phyloP scores from a whole-genome alignment of 352 stramenopile species.

The Blastocystis sp. region DNA sequence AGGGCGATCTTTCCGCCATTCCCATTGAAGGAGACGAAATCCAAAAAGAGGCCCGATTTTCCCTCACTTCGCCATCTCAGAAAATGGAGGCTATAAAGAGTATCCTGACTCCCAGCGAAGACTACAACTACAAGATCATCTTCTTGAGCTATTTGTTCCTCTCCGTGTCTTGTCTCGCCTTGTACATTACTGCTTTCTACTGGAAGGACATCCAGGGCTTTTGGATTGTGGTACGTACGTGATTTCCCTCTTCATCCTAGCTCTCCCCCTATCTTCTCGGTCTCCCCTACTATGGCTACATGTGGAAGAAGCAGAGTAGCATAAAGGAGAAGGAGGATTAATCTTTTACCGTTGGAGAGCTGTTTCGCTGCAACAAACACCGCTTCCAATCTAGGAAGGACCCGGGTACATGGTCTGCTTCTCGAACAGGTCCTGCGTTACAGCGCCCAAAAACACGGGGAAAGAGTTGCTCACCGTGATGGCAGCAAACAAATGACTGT shows the following conservation, averaged over 20 bases:
- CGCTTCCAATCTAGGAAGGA: not conserved
- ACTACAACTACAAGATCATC: slow-evolving; percentile 70
- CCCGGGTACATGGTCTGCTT: slow-evolving; percentile 25
- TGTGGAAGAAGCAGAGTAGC: slow-evolving; percentile 66
- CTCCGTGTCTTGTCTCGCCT: not conserved
- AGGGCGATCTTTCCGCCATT: no score
- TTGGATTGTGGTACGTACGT: slow-evolving; percentile 40
- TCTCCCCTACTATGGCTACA: slow-evolving; percentile 70
- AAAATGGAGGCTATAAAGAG: slow-evolving; percentile 2
- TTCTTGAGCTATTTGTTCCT: slow-evolving; percentile 63
- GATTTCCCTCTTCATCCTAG: slow-evolving; percentile 1
- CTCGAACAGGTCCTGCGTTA: slow-evolving; percentile 65
- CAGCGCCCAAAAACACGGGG: slow-evolving; percentile 58
- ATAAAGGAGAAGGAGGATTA: slow-evolving; percentile 72
- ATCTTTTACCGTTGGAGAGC: not conserved
- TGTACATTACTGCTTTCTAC: slow-evolving; percentile 33
- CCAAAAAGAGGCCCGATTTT: not conserved
- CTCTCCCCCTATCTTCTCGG: slow-evolving; percentile 62
- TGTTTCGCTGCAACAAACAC: slow-evolving; percentile 29
- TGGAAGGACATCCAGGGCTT: slow-evolving; percentile 66
- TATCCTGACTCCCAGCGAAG: slow-evolving; percentile 40
- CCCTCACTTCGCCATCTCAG: not conserved
- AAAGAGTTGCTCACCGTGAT: slow-evolving; percentile 66
- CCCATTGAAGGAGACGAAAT: no score
- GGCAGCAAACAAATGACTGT: slow-evolving; percentile 43